Percentiles rank a stretch among this genome's conserved stretches.
Conservation (phyloP, 768 basidiomycete genomes). For the Mycena metata region DNA sequence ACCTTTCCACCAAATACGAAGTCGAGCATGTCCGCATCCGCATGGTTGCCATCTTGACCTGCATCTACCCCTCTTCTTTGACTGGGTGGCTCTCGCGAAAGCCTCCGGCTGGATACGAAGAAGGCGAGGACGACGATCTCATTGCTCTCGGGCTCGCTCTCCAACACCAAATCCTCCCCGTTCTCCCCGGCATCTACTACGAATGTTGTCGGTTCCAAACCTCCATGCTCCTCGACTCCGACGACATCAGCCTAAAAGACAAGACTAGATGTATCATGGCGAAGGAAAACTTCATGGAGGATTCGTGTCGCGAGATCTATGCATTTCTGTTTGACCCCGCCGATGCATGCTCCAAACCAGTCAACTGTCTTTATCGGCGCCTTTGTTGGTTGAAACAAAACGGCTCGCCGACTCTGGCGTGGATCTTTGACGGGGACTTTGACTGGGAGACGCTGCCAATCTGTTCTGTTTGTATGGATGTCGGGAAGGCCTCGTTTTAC, state of each 20-base stretch:
- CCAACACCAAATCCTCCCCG: neutral
- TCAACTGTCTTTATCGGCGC: too few species aligned
- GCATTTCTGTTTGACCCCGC: too few species aligned
- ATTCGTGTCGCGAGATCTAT: too few species aligned
- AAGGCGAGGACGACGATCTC: neutral
- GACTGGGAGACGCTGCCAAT: neutral
- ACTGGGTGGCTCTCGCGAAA: neutral
- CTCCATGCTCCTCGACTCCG: neutral
- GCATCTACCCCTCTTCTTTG: slow-evolving; percentile 7
- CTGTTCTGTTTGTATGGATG: neutral
- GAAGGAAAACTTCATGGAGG: too few species aligned
- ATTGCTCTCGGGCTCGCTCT: slow-evolving; percentile 1
- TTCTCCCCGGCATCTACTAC: slow-evolving; percentile 9
- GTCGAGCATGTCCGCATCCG: slow-evolving; percentile 10
- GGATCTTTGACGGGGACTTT: neutral
- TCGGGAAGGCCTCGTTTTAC: neutral
- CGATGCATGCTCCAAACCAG: too few species aligned
- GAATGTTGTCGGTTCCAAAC: neutral
- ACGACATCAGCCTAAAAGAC: neutral
- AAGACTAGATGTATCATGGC: neutral
- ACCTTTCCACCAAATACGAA: slow-evolving; percentile 7
- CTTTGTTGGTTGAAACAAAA: neutral
- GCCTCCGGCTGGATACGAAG: slow-evolving; percentile 11
- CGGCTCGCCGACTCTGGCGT: neutral
- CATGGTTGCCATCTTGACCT: slow-evolving; percentile 3